These are phyloP conservation scores for Poa annua DNA, from an alignment of 176 grass and related monocot species.

Conservation along the genomic window DNA sequence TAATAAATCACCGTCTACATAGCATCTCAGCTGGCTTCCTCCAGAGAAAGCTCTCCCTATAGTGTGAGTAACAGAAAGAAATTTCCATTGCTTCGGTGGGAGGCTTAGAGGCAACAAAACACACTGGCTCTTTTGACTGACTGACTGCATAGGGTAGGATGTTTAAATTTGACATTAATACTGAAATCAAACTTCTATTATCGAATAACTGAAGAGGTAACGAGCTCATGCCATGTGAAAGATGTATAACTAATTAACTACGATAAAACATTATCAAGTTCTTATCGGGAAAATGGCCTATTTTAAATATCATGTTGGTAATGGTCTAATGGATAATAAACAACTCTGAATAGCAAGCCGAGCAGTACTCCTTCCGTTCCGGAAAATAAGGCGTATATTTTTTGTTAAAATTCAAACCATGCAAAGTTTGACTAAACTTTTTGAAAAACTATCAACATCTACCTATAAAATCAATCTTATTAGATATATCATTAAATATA, in stretches of 20 bases:
- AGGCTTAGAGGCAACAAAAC: constrained; percentile 77
- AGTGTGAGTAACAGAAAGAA: constrained; percentile 92
- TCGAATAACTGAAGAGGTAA: constrained; percentile 16
- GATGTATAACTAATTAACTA: constrained; percentile 27
- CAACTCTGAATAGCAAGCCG: constrained; percentile 29
- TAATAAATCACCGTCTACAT: constrained; percentile 81
- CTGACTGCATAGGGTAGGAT: constrained; percentile 58
- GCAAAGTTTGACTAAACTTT: too few species aligned
- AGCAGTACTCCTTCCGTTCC: neutral
- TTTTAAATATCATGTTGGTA: neutral
- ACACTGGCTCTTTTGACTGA: constrained; percentile 89
- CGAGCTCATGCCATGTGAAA: constrained; percentile 32
- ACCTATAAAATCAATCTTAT: too few species aligned
- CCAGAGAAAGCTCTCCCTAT: constrained; percentile 94
- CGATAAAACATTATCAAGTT: constrained; percentile 8
- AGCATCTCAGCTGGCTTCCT: constrained; percentile 86
- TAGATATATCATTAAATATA: too few species aligned
- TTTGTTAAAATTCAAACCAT: too few species aligned
- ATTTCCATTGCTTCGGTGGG: constrained; percentile 87
- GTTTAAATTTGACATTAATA: constrained; percentile 41
- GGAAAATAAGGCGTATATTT: too few species aligned
- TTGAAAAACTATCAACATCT: too few species aligned
- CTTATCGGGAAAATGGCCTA: constrained; percentile 9
- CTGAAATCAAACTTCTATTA: constrained; percentile 28
- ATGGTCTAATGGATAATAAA: constrained; percentile 14